phyloP scores from a whole-genome alignment of 2,329 filamentous ascomycete species.

The Parastagonospora avenae region DNA sequence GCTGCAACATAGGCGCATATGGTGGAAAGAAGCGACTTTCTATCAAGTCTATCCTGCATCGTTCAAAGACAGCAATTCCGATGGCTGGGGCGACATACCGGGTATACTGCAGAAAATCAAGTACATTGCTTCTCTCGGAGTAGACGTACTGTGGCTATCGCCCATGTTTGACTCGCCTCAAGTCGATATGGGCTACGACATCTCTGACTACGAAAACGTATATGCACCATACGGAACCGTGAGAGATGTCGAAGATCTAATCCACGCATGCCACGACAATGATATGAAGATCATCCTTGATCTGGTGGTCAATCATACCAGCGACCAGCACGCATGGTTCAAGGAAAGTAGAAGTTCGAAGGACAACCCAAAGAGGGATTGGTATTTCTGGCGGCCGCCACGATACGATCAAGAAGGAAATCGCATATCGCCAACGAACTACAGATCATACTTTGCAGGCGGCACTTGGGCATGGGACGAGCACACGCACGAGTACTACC shows the following conservation, averaged over 20 bases:
- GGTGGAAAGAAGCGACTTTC: conserved; percentile 55
- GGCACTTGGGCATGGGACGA: conserved; percentile 53
- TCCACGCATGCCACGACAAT: conserved; percentile 63
- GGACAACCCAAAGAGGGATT: conserved; percentile 68
- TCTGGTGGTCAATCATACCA: conserved; percentile 79
- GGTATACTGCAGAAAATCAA: conserved; percentile 68
- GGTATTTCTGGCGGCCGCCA: conserved; percentile 71
- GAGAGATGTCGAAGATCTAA: conserved; percentile 67
- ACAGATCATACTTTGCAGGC: conserved; percentile 49
- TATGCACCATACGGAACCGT: conserved; percentile 70
- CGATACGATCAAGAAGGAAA: conserved; percentile 59
- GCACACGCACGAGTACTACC: conserved; percentile 53
- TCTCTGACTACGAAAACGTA: conserved; percentile 70
- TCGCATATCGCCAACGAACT: conserved; percentile 64
- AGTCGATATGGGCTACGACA: conserved; percentile 73
- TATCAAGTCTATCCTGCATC: conserved; percentile 34
- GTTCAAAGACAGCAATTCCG: conserved; percentile 61
- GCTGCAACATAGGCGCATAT: conserved; percentile 34
- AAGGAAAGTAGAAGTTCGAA: conserved; percentile 66
- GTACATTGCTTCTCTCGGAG: conserved; percentile 60
- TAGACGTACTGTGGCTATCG: conserved; percentile 70
- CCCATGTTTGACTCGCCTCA: conserved; percentile 70
- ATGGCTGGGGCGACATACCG: conserved; percentile 66
- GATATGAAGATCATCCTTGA: conserved; percentile 76
- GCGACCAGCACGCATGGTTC: conserved; percentile 74